phyloP scores from a whole-genome alignment of 352 stramenopile genomes.

The Phytophthora fragariae region DNA sequence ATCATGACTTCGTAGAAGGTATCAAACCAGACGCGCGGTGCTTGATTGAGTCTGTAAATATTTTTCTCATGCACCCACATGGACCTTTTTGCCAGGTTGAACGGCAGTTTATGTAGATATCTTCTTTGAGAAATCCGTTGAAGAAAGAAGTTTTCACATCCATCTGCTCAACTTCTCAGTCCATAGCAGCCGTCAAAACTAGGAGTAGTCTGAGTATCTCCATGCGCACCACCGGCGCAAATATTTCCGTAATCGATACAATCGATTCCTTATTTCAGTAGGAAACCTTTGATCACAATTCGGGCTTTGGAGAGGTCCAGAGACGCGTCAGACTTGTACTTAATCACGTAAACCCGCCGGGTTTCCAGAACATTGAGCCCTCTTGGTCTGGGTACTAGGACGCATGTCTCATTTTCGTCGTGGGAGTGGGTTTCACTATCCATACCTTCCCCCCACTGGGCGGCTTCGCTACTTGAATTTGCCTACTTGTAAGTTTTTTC shows the following conservation, averaged over 20 bases:
- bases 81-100: neutral
- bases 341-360: slow-evolving; percentile 23
- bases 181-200: neutral
- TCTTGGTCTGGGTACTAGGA: neutral
- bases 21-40: slow-evolving; percentile 15
- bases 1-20: slow-evolving; percentile 11
- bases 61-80: slow-evolving; percentile 3
- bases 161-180: slow-evolving; percentile 27
- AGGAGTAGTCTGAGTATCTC: neutral
- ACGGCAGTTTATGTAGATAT: slow-evolving; percentile 31
- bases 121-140: slow-evolving; percentile 18
- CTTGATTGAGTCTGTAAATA: slow-evolving; percentile 14
- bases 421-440: too few relatives aligned
- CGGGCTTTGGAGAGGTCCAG: slow-evolving; percentile 24
- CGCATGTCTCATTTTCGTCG: slow-evolving; percentile 18
- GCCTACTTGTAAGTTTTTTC: too few relatives aligned
- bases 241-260: slow-evolving; percentile 12
- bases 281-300: slow-evolving; percentile 20
- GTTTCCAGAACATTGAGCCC: neutral
- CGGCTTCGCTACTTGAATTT: too few relatives aligned
- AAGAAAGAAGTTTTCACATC: slow-evolving; percentile 39
- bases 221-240: slow-evolving; percentile 16
- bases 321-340: slow-evolving; percentile 11
- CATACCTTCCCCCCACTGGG: too few relatives aligned
- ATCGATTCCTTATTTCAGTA: slow-evolving; percentile 16